Percentiles rank a stretch among this genome's conserved stretches.
phyloP scores from a whole-genome alignment of 2,329 filamentous ascomycete genomes.

The Aspergillus sergii region DNA sequence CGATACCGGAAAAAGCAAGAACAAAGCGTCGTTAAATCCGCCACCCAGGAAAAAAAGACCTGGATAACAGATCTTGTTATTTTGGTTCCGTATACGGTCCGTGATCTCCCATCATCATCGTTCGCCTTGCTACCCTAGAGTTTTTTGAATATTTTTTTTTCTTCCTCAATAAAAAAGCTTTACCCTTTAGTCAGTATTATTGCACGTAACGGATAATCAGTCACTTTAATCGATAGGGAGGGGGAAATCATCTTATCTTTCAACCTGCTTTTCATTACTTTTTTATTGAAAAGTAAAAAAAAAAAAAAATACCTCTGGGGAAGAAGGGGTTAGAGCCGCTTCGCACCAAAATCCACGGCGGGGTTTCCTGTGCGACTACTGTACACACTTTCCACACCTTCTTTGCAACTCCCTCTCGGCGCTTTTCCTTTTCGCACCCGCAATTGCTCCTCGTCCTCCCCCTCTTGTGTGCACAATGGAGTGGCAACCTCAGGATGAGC shows the following conservation, averaged over 20 bases:
- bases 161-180: background rate
- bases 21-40: background rate
- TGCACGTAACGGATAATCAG: background rate
- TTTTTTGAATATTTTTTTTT: background rate
- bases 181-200: background rate
- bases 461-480: constrained; percentile 60
- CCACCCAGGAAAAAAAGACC: background rate
- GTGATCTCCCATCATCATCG: background rate
- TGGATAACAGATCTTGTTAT: background rate
- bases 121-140: background rate
- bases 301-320: constrained; percentile 7
- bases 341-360: constrained; percentile 22
- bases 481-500: constrained; percentile 90
- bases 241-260: background rate
- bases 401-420: constrained; percentile 8
- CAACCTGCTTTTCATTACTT: background rate
- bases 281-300: background rate
- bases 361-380: constrained; percentile 26
- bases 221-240: background rate
- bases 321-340: constrained; percentile 21
- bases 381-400: constrained; percentile 13
- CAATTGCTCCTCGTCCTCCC: constrained; percentile 10
- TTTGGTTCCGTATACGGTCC: background rate
- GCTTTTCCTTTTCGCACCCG: constrained; percentile 14
- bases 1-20: background rate